Base-by-base conservation (phyloP, 108 stramenopile species). In the Aurantiochytrium sp. region DNA sequence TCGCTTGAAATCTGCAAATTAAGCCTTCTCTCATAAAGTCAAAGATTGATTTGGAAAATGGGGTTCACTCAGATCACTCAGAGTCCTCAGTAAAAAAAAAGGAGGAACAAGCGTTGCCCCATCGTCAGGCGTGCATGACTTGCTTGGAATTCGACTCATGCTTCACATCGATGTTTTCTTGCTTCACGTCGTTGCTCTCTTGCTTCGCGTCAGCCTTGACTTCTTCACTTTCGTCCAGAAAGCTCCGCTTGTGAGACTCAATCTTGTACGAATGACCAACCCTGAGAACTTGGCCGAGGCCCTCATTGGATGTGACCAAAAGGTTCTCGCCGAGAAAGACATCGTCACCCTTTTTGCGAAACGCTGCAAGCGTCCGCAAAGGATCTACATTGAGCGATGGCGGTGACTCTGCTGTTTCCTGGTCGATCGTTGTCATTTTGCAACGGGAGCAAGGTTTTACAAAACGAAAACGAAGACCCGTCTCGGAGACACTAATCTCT, bases 381-480 rank as follows among this genome's bases (percentile, higher is more conserved):
- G 92, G 92, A 83, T 91, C 91, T 10, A 25, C 73, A 5, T 25
- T 5, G 51, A 83, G 51, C 49, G 76, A 83, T 18, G 10, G n/a
- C 25, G 76, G 76, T 0, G 49, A 43, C n/a, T 53, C 23, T 43
- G 45, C 47, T 35, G 91, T 90, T 44, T 49, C 89, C 49, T 92
- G 93, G 64, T 94, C 93, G 16, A 94, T 91, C 72, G 72, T 90
- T 4, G 93, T 93, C 10, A 94, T 88, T 60, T 91, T 91, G 72
- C 94, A 94, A 5, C 94, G 88, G 16, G 58, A 21, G 89, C 94
- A 94, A 12, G 93, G 94, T 88, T 94, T 93, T 44, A 91, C 92
- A 18, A 93, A 89, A 42, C 35, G 83, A 55, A 93, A 64, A 42
- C 12, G 69, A 18, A 90, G 14, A 16, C 58, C 87, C 58, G 51